Conservation (phyloP, 208 protist genomes). For the Trypanosoma platydactyli region DNA sequence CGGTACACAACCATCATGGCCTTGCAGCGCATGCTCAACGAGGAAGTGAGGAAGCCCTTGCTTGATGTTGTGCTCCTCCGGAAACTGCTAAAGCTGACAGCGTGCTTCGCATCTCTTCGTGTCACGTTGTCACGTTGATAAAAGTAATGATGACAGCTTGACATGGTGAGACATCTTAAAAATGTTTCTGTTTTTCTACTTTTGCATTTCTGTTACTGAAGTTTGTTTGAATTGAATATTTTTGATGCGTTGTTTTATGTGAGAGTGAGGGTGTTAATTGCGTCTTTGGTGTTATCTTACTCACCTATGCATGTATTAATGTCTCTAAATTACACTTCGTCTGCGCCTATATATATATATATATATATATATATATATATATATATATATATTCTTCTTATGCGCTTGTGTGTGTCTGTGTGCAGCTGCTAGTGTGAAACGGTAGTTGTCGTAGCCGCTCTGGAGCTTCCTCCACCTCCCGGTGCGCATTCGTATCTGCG, state of each 20-base stretch:
- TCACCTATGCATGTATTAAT: too few relatives aligned
- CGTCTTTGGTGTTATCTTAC: too few relatives aligned
- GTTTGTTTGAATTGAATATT: background rate
- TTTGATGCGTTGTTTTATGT: background rate
- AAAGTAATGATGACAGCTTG: background rate
- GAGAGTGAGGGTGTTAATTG: too few relatives aligned
- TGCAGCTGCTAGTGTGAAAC: background rate
- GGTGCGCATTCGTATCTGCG: too few relatives aligned
- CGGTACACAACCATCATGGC: slow-evolving; percentile 14
- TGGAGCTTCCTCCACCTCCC: background rate
- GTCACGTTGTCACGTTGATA: background rate
- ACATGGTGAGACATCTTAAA: background rate
- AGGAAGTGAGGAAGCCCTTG: slow-evolving; percentile 10
- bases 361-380: slow-evolving; percentile 15
- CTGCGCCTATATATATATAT: slow-evolving; percentile 17
- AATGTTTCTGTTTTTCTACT: slow-evolving; percentile 4
- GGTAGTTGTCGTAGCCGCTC: background rate
- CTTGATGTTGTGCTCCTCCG: slow-evolving; percentile 18
- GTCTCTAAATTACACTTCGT: background rate
- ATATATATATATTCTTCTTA: slow-evolving; percentile 4
- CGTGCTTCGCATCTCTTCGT: slow-evolving; percentile 10
- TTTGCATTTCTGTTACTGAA: background rate
- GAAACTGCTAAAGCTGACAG: slow-evolving; percentile 20
- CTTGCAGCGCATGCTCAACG: slow-evolving; percentile 21
- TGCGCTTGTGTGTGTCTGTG: background rate